Evolutionary conservation across 2,329 filamentous ascomycete genomes (phyloP), one percentile per base, ranked within the genome.

Genomic region (Hypoxylon sp.): DNA sequence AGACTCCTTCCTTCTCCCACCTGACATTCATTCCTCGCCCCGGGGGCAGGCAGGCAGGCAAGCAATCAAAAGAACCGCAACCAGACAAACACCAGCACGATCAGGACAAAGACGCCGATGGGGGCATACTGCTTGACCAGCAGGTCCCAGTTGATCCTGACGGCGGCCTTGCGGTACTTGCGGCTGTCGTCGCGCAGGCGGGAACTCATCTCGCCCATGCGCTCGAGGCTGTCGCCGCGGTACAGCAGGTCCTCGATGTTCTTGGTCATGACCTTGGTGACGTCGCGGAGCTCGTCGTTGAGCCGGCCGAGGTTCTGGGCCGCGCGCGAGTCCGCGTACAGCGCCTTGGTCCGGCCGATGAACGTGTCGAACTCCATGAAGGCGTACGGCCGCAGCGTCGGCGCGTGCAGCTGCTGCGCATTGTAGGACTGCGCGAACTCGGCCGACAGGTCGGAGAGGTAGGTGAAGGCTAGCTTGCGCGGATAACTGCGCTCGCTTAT

Each of bases 191-290:
- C 94, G 58, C 90, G 80, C 69, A 99, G 74, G 56, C 93, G 79
- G 48, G 85, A 88, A 65, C 89, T 95, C 69, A 97, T 88, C 76
- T 97, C 93, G 55, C 94, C 93, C 94, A 99, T 99, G 66, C 91
- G 84, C 75, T 99, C 94, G 62, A 99, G 75, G 66, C 87, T 94
- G 71, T 99, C 94, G 19, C 94, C 94, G 56, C 95, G 81, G 71
- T 99, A 99, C 43, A 99, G 78, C 68, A 99, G 76, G 72, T 99
- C 94, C 78, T 99, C 94, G 63, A 99, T 97, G 73, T 99, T 99
- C 83, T 97, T 97, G 47, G 92, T 97, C 95, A 99, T 99, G 68
- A 99, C 92, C 76, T 97, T 92, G 1, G 94, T 97, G 46, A 99
- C 95, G 73, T 97, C 94, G 71, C 92, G 88, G 61, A 99, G 83